Evolutionary conservation across 2,329 filamentous ascomycete genomes (phyloP).

Genomic region (Beauveria bassiana): DNA sequence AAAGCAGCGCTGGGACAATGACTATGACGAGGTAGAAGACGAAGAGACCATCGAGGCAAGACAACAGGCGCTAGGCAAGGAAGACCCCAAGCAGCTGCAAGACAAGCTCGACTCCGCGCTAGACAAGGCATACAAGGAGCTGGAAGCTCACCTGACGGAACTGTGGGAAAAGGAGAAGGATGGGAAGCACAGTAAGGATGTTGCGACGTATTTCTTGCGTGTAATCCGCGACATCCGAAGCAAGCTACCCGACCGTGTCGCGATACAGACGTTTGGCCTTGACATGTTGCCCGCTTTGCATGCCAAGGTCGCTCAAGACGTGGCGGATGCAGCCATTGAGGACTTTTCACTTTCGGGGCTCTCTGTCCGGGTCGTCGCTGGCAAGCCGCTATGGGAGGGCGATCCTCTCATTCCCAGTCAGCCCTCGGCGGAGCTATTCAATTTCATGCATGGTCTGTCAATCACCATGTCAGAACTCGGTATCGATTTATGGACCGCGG

Average conservation of each 20-base stretch:
- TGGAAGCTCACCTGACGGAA: conserved; percentile 47
- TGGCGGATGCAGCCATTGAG: conserved; percentile 42
- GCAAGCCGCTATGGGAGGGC: conserved; percentile 73
- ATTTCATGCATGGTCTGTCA: conserved; percentile 59
- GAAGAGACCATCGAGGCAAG: conserved; percentile 61
- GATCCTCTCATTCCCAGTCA: conserved; percentile 66
- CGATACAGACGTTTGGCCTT: conserved; percentile 49
- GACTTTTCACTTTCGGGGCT: conserved; percentile 36
- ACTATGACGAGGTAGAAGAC: conserved; percentile 65
- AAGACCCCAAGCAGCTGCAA: conserved; percentile 60
- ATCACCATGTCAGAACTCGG: conserved; percentile 62
- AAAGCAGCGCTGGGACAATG: conserved; percentile 67
- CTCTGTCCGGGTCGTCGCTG: conserved; percentile 42
- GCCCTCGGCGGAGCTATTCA: conserved; percentile 67
- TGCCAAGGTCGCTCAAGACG: conserved; percentile 45
- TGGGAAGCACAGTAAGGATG: conserved; percentile 39
- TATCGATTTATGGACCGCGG: conserved; percentile 72
- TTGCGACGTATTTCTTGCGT: conserved; percentile 62
- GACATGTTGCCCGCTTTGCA: conserved; percentile 59
- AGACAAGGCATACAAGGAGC: conserved; percentile 45
- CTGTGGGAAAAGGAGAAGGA: conserved; percentile 42
- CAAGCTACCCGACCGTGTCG: conserved; percentile 48
- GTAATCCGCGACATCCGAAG: conserved; percentile 66
- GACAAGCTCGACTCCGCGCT: conserved; percentile 51
- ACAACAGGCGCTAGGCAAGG: conserved; percentile 60